A percentile compares a stretch with the other conserved stretches of the same genome.
Conservation (phyloP, 306 rosid genomes). For the Corylus heterophylla region DNA sequence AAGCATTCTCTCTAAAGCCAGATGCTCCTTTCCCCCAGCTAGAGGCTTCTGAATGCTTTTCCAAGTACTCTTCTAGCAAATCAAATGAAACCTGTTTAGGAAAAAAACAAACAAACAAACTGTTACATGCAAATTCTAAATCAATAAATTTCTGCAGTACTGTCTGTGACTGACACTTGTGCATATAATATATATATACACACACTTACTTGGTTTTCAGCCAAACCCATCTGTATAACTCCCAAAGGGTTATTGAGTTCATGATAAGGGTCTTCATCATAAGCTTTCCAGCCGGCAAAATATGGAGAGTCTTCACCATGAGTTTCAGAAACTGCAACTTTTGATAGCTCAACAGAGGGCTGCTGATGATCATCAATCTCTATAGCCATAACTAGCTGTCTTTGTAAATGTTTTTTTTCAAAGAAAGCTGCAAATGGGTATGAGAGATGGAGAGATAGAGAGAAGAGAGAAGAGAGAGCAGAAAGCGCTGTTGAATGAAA, state of each 20-base stretch:
- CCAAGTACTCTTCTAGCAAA: slow-evolving; percentile 71
- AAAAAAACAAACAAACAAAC: neutral
- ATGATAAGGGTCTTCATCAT: slow-evolving; percentile 78
- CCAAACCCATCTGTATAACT: slow-evolving; percentile 91
- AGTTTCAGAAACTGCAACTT: slow-evolving; percentile 71
- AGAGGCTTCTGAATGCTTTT: slow-evolving; percentile 52
- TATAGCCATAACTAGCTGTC: slow-evolving; percentile 53
- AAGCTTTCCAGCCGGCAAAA: slow-evolving; percentile 97
- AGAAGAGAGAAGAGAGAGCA: slow-evolving; percentile 9
- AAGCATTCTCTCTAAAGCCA: slow-evolving; percentile 80
- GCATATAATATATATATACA: neutral
- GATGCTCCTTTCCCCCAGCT: slow-evolving; percentile 57
- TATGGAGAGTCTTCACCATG: slow-evolving; percentile 96
- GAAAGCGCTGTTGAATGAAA: slow-evolving; percentile 48
- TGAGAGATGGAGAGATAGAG: neutral
- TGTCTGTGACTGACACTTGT: neutral
- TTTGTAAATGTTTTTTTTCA: neutral
- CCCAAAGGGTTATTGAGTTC: slow-evolving; percentile 65
- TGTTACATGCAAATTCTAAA: neutral
- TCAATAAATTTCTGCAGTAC: neutral
- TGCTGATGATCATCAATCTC: slow-evolving; percentile 42
- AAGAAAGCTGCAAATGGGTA: slow-evolving; percentile 25
- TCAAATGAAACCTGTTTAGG: slow-evolving; percentile 79
- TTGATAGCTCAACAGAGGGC: slow-evolving; percentile 58
- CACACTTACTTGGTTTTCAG: slow-evolving; percentile 80